These are phyloP conservation scores for Canna indica DNA, from an alignment of 176 grass and related monocot genomes.

Conservation along the genomic window DNA sequence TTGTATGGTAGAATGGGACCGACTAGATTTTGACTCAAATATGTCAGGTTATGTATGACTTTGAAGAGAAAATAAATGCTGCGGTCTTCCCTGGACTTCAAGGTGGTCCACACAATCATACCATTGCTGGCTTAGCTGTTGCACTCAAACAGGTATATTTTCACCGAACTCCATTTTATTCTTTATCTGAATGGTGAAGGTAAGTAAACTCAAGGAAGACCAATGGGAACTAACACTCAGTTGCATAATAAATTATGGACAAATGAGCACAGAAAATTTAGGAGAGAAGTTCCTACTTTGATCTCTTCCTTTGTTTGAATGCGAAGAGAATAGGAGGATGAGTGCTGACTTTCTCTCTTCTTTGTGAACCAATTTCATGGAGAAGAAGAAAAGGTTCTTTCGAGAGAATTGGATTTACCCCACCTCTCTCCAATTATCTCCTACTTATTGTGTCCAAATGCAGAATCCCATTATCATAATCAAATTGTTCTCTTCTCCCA, in stretches of 20 bases:
- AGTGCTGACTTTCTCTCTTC: too few species aligned
- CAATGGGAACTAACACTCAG: not conserved
- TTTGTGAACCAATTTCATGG: too few species aligned
- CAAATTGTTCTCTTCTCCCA: too few species aligned
- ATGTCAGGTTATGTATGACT: conserved; percentile 75
- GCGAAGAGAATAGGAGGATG: too few species aligned
- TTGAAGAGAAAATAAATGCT: conserved; percentile 94
- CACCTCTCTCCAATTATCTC: too few species aligned
- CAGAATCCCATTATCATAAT: too few species aligned
- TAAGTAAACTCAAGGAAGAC: not conserved
- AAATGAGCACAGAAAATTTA: not conserved
- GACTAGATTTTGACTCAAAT: conserved; percentile 15
- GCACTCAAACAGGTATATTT: conserved; percentile 83
- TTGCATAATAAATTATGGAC: not conserved
- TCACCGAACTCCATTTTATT: not conserved
- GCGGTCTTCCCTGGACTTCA: conserved; percentile 96
- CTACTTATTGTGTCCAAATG: too few species aligned
- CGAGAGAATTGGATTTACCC: too few species aligned
- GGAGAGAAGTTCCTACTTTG: too few species aligned
- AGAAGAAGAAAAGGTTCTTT: too few species aligned
- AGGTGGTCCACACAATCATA: conserved; percentile 98
- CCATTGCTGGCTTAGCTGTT: conserved; percentile 95
- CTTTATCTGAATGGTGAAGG: too few species aligned
- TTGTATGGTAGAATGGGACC: conserved; percentile 12
- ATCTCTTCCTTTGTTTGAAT: not conserved